Percentiles rank a stretch among this genome's conserved stretches.
Evolutionary conservation across 2,329 filamentous ascomycete species (phyloP).

Genomic region (Bipolaris sorokiniana): DNA sequence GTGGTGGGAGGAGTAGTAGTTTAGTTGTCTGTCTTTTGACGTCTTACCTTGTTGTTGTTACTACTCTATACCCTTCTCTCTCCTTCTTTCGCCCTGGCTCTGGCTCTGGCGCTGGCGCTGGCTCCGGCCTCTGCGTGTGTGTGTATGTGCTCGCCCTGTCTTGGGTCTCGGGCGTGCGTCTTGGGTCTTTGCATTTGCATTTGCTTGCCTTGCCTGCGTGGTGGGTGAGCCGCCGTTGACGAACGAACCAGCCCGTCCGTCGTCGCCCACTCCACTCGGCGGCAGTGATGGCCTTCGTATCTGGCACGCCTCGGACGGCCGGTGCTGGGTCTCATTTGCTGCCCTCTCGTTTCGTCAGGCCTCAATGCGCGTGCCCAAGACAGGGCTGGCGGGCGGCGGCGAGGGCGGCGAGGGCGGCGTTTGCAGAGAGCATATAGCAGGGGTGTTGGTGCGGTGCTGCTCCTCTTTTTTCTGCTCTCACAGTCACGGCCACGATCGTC

Average conservation of each 20-base stretch:
- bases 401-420: constrained; percentile 23
- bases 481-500: constrained; percentile 19
- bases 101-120: not conserved
- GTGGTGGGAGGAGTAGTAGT: not conserved
- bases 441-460: not conserved
- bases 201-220: not conserved
- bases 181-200: too few species aligned
- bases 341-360: constrained; percentile 35
- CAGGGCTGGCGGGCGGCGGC: constrained; percentile 35
- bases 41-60: not conserved
- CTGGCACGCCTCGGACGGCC: not conserved
- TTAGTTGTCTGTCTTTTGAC: too few species aligned
- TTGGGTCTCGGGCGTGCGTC: too few species aligned
- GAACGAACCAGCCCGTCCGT: not conserved
- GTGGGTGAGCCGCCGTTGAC: not conserved
- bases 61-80: constrained; percentile 17
- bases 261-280: not conserved
- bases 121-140: not conserved
- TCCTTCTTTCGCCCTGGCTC: not conserved
- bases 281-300: not conserved
- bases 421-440: constrained; percentile 28
- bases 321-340: constrained; percentile 35
- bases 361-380: constrained; percentile 35
- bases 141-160: not conserved
- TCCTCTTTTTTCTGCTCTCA: too few species aligned